Evolutionary conservation across 1,284 basidiomycete species (phyloP).

Genomic region (Pseudozyma pruni): DNA sequence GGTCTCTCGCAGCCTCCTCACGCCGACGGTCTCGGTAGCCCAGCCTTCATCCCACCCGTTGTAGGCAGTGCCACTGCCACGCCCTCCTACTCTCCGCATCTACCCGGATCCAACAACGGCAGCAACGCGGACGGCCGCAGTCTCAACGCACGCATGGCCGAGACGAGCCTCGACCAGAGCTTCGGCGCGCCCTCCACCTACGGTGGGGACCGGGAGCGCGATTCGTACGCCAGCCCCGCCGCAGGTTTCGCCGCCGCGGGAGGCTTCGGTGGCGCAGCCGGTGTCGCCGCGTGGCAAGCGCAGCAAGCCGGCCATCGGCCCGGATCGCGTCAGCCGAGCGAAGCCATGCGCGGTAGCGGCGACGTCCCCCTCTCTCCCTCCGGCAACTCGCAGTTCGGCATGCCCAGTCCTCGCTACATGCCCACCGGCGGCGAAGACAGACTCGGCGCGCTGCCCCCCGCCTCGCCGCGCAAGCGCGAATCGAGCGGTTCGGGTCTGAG

Average conservation of each 20-base stretch:
- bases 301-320: constrained; percentile 45
- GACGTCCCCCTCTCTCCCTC: constrained; percentile 32
- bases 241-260: constrained; percentile 11
- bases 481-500: constrained; percentile 34
- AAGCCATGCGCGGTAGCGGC: constrained; percentile 33
- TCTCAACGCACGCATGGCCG: constrained; percentile 36
- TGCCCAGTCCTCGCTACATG: constrained; percentile 23
- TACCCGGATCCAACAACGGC: constrained; percentile 30
- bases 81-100: constrained; percentile 29
- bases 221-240: constrained; percentile 20
- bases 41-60: constrained; percentile 32
- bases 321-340: constrained; percentile 29
- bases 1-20: constrained; percentile 15
- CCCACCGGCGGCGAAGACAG: constrained; percentile 33
- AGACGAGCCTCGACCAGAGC: constrained; percentile 41
- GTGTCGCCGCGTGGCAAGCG: constrained; percentile 50
- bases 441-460: constrained; percentile 45
- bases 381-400: constrained; percentile 24
- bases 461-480: constrained; percentile 54
- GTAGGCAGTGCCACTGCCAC: constrained; percentile 17
- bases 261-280: constrained; percentile 33
- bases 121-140: constrained; percentile 48
- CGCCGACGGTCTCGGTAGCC: constrained; percentile 37
- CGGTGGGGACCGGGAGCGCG: constrained; percentile 27
- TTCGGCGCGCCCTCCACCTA: constrained; percentile 32